Evolutionary conservation across 2,329 filamentous ascomycete species (phyloP).

Genomic region (Trichoderma arundinaceum): DNA sequence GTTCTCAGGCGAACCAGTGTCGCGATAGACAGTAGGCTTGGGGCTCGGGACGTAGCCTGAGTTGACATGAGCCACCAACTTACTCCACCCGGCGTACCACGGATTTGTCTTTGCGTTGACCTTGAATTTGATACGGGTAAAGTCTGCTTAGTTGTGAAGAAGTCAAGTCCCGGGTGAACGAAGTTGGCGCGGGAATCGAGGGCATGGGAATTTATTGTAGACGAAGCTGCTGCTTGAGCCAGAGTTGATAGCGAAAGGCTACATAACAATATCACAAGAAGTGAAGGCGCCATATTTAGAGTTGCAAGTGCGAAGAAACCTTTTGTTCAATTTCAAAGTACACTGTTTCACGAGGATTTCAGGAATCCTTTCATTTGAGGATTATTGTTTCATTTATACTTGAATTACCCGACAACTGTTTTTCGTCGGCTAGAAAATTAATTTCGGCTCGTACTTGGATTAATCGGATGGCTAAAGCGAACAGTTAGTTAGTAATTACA

Average conservation of each 20-base stretch:
- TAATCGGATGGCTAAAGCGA: background rate
- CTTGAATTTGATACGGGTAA: background rate
- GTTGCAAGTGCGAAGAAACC: background rate
- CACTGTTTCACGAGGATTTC: background rate
- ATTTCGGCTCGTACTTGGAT: background rate
- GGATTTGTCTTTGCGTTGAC: slow-evolving; percentile 10
- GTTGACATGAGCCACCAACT: slow-evolving; percentile 11
- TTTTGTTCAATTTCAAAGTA: background rate
- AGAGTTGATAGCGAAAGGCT: background rate
- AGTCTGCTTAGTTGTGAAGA: slow-evolving; percentile 9
- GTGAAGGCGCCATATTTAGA: background rate
- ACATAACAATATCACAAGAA: background rate
- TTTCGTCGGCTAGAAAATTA: background rate
- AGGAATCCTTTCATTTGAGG: background rate
- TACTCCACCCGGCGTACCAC: slow-evolving; percentile 5
- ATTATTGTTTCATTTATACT: background rate
- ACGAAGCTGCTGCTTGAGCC: slow-evolving; percentile 3
- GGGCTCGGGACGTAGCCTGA: background rate
- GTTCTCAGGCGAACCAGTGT: slow-evolving; percentile 6
- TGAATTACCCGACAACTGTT: background rate
- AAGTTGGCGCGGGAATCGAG: slow-evolving; percentile 5
- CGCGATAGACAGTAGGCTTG: slow-evolving; percentile 10
- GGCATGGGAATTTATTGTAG: background rate
- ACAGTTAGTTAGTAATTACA: background rate
- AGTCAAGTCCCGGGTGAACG: slow-evolving; percentile 3